A percentile compares a stretch with the other conserved stretches of the same genome.
phyloP scores from a whole-genome alignment of 441 rosid species.

The Pelargonium myrrhifolium region DNA sequence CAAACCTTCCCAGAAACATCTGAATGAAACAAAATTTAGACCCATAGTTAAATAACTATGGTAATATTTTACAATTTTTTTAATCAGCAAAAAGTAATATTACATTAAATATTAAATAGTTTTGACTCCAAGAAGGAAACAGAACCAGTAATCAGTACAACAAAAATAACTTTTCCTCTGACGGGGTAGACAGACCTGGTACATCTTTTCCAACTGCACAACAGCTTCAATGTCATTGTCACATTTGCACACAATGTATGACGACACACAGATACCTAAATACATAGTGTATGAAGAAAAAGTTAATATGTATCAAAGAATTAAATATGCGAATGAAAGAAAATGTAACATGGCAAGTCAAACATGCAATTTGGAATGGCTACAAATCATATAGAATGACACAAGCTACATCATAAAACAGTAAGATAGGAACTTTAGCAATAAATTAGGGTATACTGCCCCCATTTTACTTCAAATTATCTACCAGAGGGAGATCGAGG shows the following conservation, averaged over 20 bases:
- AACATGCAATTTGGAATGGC: not conserved
- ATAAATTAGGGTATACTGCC: no score
- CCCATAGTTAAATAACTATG: conserved; percentile 13
- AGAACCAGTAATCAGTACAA: no score
- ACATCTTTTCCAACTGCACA: conserved; percentile 56
- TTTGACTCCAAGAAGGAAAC: no score
- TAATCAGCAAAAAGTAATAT: conserved; percentile 10
- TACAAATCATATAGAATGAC: no score
- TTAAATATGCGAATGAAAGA: not conserved
- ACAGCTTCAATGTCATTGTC: conserved; percentile 35
- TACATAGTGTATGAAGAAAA: not conserved
- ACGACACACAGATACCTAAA: conserved; percentile 76
- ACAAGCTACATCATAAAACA: not conserved
- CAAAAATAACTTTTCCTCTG: no score
- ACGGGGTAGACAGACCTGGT: conserved; percentile 39
- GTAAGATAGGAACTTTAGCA: not conserved
- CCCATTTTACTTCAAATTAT: no score
- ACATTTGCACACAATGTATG: conserved; percentile 44
- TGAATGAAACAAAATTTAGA: conserved; percentile 27
- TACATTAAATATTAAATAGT: no score
- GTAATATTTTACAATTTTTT: conserved; percentile 3
- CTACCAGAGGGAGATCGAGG: not conserved
- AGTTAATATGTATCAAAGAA: not conserved
- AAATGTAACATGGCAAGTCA: not conserved
- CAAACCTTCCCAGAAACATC: conserved; percentile 63